phyloP scores from a whole-genome alignment of 371 early-diverging fungal species.

The Lichtheimia ramosa region DNA sequence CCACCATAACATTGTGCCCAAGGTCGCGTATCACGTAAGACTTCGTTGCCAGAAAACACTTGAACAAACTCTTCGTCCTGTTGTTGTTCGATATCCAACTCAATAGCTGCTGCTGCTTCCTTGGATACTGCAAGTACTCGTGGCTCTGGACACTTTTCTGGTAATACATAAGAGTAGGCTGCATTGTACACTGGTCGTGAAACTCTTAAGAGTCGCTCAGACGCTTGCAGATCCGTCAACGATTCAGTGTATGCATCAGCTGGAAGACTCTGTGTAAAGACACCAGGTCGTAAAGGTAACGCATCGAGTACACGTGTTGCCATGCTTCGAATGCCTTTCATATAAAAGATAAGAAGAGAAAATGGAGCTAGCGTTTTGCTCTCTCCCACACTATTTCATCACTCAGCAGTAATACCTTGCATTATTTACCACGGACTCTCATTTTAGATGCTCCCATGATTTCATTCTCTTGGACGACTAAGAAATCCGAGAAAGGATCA shows the following conservation, averaged over 20 bases:
- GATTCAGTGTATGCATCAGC: slow-evolving; percentile 31
- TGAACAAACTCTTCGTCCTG: slow-evolving; percentile 26
- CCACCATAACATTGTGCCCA: slow-evolving; percentile 90
- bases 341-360: slow-evolving; percentile 2
- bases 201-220: slow-evolving; percentile 27
- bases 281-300: slow-evolving; percentile 31
- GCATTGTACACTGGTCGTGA: slow-evolving; percentile 63
- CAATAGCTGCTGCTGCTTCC: slow-evolving; percentile 35
- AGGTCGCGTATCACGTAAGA: slow-evolving; percentile 58
- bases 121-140: slow-evolving; percentile 44
- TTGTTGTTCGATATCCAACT: slow-evolving; percentile 37
- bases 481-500: no score
- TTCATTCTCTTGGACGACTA: no score
- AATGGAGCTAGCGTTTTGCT: no score
- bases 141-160: slow-evolving; percentile 52
- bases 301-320: slow-evolving; percentile 17
- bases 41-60: slow-evolving; percentile 45
- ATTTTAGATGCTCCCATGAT: no score
- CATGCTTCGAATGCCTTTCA: slow-evolving; percentile 10
- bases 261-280: slow-evolving; percentile 33
- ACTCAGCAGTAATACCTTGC: no score
- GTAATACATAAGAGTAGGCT: slow-evolving; percentile 59
- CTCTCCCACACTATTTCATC: no score
- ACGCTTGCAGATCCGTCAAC: slow-evolving; percentile 8
- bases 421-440: no score